These are phyloP conservation scores for Kodamaea plutei DNA, from an alignment of 1,139 yeast species.

Conservation along the genomic window DNA sequence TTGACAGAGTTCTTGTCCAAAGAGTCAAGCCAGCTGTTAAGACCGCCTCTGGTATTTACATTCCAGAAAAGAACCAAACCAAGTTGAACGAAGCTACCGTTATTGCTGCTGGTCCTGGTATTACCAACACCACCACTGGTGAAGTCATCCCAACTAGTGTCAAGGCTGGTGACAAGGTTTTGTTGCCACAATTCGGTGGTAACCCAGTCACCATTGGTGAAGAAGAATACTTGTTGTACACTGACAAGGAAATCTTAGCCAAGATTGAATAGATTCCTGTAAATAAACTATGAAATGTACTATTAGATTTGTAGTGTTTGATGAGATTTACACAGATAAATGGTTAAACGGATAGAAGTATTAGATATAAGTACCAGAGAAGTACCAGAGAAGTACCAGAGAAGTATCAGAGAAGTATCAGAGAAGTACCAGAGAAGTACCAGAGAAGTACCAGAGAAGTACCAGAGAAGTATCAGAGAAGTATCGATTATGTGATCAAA, in stretches of 20 bases:
- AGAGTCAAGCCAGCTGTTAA: slow-evolving; percentile 87
- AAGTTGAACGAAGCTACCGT: slow-evolving; percentile 83
- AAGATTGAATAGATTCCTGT: slow-evolving; percentile 50
- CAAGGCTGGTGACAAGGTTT: slow-evolving; percentile 83
- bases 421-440: no score
- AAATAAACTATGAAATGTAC: slow-evolving; percentile 2
- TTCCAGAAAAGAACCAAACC: slow-evolving; percentile 95
- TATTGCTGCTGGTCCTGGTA: slow-evolving; percentile 82
- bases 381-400: no score
- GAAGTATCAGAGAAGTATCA: no score
- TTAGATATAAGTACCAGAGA: no score
- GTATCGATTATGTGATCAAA: no score
- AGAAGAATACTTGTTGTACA: slow-evolving; percentile 68
- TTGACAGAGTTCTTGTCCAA: slow-evolving; percentile 94
- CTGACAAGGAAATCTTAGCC: slow-evolving; percentile 93
- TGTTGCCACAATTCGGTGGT: slow-evolving; percentile 90
- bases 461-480: no score
- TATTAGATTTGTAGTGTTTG: neutral
- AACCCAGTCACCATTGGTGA: slow-evolving; percentile 84
- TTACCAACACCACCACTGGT: slow-evolving; percentile 59
- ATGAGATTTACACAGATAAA: no score
- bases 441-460: no score
- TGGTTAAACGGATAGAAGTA: no score
- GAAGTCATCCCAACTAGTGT: slow-evolving; percentile 68
- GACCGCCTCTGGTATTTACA: slow-evolving; percentile 92